Evolutionary conservation across 768 basidiomycete genomes (phyloP).

Genomic region (Xerocomellus dryophilus): DNA sequence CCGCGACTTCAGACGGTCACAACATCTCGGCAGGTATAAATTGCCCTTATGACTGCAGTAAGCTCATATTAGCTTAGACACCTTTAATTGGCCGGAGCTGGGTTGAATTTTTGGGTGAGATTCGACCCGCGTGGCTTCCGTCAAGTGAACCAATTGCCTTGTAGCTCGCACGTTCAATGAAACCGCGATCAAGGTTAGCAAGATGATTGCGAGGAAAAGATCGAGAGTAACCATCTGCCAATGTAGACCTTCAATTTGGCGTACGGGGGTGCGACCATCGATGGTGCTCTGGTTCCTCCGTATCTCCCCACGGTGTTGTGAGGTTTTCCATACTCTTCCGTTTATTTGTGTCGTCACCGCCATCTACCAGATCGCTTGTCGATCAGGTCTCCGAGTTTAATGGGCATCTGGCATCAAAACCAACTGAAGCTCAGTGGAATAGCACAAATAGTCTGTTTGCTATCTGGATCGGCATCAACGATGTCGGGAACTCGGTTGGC

Average conservation of each 20-base stretch:
- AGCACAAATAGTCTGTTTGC: conserved; percentile 57
- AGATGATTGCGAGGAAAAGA: not conserved
- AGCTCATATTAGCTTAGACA: conserved; percentile 35
- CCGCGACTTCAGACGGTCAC: conserved; percentile 54
- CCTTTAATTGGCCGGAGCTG: conserved; percentile 64
- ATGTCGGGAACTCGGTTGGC: conserved; percentile 35
- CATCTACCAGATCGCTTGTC: conserved; percentile 22
- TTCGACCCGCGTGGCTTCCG: not conserved
- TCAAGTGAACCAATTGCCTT: conserved; percentile 4
- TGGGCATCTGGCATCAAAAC: conserved; percentile 43
- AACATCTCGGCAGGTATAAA: conserved; percentile 53
- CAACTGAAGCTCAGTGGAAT: conserved; percentile 53
- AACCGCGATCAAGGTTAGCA: conserved; percentile 44
- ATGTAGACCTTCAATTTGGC: conserved; percentile 62
- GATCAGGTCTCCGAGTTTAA: conserved; percentile 66
- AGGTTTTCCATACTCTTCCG: conserved; percentile 9
- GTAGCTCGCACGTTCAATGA: conserved; percentile 54
- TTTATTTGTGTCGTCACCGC: not conserved
- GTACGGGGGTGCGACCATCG: conserved; percentile 64
- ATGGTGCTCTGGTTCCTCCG: conserved; percentile 53
- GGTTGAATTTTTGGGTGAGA: conserved; percentile 51
- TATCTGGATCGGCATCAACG: conserved; percentile 73
- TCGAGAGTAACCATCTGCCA: not conserved
- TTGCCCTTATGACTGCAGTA: not conserved
- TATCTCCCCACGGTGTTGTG: conserved; percentile 50